Conservation (phyloP, 1,284 basidiomycete species). For the Papiliotrema terrestris region DNA sequence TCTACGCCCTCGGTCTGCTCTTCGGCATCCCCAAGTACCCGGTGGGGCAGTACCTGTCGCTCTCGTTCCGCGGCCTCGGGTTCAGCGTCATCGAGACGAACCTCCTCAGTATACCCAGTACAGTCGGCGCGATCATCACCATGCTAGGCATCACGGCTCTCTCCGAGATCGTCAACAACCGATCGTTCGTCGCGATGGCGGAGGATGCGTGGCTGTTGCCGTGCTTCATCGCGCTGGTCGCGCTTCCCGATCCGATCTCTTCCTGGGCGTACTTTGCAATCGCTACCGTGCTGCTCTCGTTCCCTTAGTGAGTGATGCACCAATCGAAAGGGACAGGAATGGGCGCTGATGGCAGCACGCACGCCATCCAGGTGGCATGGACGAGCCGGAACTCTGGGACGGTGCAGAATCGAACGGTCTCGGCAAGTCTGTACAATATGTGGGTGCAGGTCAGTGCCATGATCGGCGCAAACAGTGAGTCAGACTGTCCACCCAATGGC, state of each 20-base stretch:
- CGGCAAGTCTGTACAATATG: constrained; percentile 33
- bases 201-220: constrained; percentile 28
- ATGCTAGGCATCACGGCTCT: constrained; percentile 25
- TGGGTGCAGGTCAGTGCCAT: constrained; percentile 28
- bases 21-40: constrained; percentile 53
- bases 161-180: constrained; percentile 20
- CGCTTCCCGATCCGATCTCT: constrained; percentile 6
- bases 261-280: constrained; percentile 28
- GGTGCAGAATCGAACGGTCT: constrained; percentile 11
- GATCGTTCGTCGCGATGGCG: constrained; percentile 16
- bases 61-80: constrained; percentile 60
- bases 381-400: constrained; percentile 9
- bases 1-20: constrained; percentile 26
- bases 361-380: constrained; percentile 12
- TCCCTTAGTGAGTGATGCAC: constrained; percentile 2
- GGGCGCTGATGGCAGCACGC: background rate
- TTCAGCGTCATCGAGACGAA: constrained; percentile 63
- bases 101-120: constrained; percentile 55
- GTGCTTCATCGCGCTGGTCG: constrained; percentile 27
- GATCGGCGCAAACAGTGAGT: constrained; percentile 28
- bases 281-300: constrained; percentile 16
- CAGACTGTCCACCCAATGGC: background rate
- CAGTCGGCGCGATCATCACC: constrained; percentile 49
- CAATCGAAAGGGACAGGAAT: background rate
- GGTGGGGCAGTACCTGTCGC: constrained; percentile 59